phyloP scores from a whole-genome alignment of 2,329 filamentous ascomycete genomes.

The Corinectria fuckeliana region DNA sequence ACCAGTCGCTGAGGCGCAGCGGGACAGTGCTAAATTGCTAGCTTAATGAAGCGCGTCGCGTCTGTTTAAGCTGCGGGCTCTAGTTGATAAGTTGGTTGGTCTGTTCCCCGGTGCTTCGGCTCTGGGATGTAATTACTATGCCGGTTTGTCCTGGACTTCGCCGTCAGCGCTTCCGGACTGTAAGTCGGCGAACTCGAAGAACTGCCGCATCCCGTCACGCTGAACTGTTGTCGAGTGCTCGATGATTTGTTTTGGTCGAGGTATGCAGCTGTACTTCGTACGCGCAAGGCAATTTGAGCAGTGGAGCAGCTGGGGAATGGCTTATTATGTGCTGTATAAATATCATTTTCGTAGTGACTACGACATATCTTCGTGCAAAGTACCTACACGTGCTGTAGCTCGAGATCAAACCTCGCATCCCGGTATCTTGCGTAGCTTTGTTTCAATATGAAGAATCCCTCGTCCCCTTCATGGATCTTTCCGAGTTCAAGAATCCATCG shows the following conservation, averaged over 20 bases:
- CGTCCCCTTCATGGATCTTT: background rate
- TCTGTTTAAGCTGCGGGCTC: slow-evolving; percentile 1
- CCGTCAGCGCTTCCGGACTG: background rate
- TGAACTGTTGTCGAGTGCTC: background rate
- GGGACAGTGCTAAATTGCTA: background rate
- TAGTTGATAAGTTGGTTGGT: background rate
- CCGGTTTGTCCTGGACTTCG: background rate
- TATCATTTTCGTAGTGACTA: too few species aligned
- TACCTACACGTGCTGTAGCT: background rate
- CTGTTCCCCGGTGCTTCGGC: background rate
- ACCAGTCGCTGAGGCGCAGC: slow-evolving; percentile 6
- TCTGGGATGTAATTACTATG: background rate
- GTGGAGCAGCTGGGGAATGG: background rate
- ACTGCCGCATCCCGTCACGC: background rate
- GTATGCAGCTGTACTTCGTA: background rate
- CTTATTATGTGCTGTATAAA: background rate
- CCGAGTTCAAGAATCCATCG: background rate
- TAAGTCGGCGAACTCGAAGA: background rate
- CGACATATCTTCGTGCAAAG: background rate
- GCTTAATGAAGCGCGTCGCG: slow-evolving; percentile 8
- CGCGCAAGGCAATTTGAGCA: background rate
- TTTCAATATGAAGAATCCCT: background rate
- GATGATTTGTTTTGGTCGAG: background rate
- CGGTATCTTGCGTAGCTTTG: background rate
- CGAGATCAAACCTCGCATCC: background rate